A percentile compares a stretch with the other conserved stretches of the same genome.
Conservation (phyloP, 805 yeast species). For the Nakazawaea anatomiae region DNA sequence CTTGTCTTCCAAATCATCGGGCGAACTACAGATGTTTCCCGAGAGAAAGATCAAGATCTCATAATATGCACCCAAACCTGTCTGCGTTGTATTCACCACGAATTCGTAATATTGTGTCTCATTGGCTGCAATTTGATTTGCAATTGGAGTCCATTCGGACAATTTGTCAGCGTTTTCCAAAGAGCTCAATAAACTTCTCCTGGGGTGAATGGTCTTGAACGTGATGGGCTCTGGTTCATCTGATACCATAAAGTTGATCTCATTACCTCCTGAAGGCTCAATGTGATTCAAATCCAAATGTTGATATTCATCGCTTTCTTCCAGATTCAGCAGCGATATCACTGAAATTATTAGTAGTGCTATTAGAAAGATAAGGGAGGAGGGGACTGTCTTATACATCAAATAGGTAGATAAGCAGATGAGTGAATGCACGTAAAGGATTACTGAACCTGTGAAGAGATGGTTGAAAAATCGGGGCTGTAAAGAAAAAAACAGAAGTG, state of each 20-base stretch:
- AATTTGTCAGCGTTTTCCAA: slow-evolving; percentile 8
- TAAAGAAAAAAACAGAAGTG: not conserved
- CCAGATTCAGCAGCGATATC: not conserved
- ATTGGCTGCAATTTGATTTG: slow-evolving; percentile 25
- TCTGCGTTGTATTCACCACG: slow-evolving; percentile 33
- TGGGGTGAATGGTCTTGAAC: not conserved
- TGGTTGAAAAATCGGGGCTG: too few relatives aligned
- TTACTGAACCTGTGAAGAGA: too few relatives aligned
- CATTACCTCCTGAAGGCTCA: not conserved
- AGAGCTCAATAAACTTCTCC: slow-evolving; percentile 4
- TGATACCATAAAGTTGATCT: not conserved
- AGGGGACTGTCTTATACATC: not conserved
- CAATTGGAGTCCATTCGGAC: slow-evolving; percentile 19
- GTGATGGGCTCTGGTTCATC: not conserved
- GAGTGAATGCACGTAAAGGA: too few relatives aligned
- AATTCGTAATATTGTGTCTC: slow-evolving; percentile 37
- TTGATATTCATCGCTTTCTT: not conserved
- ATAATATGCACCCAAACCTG: slow-evolving; percentile 39
- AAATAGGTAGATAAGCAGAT: not conserved
- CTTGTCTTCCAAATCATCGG: slow-evolving; percentile 10
- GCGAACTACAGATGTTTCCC: slow-evolving; percentile 42
- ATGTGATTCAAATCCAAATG: too few relatives aligned
- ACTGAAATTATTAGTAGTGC: slow-evolving; percentile 1
- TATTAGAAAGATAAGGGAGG: not conserved
- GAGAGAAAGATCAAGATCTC: slow-evolving; percentile 43